Base-by-base conservation (phyloP, 1,284 basidiomycete genomes). In the Cutaneotrichosporon daszewskae region DNA sequence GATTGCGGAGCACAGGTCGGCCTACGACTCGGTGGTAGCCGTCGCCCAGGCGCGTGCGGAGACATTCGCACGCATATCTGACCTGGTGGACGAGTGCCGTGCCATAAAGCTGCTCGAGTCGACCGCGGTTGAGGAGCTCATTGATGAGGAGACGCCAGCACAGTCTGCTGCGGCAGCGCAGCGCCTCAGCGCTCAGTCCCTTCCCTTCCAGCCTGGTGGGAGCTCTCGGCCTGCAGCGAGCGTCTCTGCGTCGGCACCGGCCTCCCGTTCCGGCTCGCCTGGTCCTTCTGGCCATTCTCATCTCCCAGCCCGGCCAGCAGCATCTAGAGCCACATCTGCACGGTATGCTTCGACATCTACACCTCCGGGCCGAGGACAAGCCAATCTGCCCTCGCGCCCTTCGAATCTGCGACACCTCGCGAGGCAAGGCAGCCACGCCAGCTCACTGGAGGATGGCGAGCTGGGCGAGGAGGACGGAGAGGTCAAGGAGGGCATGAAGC, bases 51-150 rank as follows among this genome's bases (percentile, higher is more conserved):
- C 49, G 3, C 55, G 66, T 9, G 42, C 56, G 5, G 60, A 64
- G 18, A 54, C 47, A 0, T 67, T 67, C 43, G 28, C 47, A 3
- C 51, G 54, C 12, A 64, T 69, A 34, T 41, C 47, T 3, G 43
- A 45, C 4, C 47, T 66, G 16, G 58, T 67, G 5, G 58, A 64
- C 7, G 60, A 67, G 27, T 62, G 57, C 40, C 55, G 58, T 27
- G 37, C 37, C 2, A 48, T 60, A 32, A 62, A 61, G 37, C 45
- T 67, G 11, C 60, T 60, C n/a, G n/a, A n/a, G n/a, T n/a, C n/a
- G n/a, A n/a, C 28, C 28, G 28, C 8, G 13, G 8, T 31, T 11
- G 28, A 31, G 9, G 3, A 55, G 53, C 11, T 40, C 47, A 6
- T 14, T 16, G 36, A 43, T 14, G 49, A 12, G 26, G 38, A 29